Evolutionary conservation across 139 green algal genomes (phyloP).

Genomic region (Micractinium sp.): DNA sequence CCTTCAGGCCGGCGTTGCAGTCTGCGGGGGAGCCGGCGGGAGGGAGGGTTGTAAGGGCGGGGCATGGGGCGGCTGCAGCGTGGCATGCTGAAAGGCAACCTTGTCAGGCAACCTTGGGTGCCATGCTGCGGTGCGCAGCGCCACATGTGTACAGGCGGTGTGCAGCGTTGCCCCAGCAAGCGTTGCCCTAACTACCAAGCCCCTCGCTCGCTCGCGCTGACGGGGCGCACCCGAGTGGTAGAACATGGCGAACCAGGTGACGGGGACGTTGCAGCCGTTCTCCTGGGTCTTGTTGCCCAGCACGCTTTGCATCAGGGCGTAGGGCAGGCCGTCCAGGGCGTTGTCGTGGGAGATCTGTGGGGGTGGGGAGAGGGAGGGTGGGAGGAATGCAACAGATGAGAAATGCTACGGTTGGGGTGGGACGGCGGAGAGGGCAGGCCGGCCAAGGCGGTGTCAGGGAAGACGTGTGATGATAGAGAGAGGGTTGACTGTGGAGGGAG

Average conservation of each 20-base stretch:
- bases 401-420: no score
- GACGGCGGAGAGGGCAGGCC: no score
- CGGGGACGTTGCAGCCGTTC: conserved; percentile 25
- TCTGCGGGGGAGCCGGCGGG: neutral
- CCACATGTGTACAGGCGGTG: neutral
- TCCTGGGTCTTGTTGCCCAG: neutral
- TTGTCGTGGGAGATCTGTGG: conserved; percentile 31
- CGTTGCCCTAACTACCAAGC: neutral
- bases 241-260: conserved; percentile 35
- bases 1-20: conserved; percentile 15
- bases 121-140: no score
- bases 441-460: no score
- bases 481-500: neutral
- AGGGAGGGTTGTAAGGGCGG: neutral
- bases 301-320: conserved; percentile 1
- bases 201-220: neutral
- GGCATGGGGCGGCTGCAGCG: no score
- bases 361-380: no score
- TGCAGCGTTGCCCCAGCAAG: neutral
- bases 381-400: no score
- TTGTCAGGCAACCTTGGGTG: no score
- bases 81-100: neutral
- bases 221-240: conserved; percentile 20
- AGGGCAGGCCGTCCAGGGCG: conserved; percentile 24
- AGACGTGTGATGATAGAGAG: neutral